These are phyloP conservation scores for Linnemannia schmuckeri DNA, from an alignment of 192 early-diverging fungal genomes.

Conservation along the genomic window DNA sequence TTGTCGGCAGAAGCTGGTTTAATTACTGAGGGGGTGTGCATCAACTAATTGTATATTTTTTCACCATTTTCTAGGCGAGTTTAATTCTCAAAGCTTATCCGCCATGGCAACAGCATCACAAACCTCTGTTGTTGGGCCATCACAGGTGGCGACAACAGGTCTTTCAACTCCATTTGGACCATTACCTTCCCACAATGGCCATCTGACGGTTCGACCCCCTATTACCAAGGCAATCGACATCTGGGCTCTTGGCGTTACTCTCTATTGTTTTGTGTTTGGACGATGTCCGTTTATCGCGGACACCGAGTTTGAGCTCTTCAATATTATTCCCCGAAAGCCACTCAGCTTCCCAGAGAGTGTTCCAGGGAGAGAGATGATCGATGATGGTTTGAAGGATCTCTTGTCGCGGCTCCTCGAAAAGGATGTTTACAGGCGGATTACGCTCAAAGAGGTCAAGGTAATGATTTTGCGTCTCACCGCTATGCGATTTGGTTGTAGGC, in stretches of 20 bases:
- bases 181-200: not conserved
- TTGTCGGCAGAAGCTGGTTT: not conserved
- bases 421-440: slow-evolving; percentile 86
- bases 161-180: slow-evolving; percentile 16
- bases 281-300: slow-evolving; percentile 93
- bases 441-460: slow-evolving; percentile 88
- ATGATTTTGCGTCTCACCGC: not conserved
- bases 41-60: not conserved
- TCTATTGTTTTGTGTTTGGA: slow-evolving; percentile 97
- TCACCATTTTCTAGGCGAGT: slow-evolving; percentile 30
- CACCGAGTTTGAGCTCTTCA: slow-evolving; percentile 98
- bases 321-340: slow-evolving; percentile 84
- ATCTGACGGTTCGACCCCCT: slow-evolving; percentile 49
- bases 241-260: slow-evolving; percentile 97
- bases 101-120: slow-evolving; percentile 31
- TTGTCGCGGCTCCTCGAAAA: slow-evolving; percentile 85
- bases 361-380: slow-evolving; percentile 63
- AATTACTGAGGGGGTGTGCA: not conserved
- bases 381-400: slow-evolving; percentile 78
- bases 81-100: slow-evolving; percentile 18
- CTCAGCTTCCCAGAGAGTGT: slow-evolving; percentile 67
- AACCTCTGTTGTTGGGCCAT: slow-evolving; percentile 31
- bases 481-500: not conserved
- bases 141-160: slow-evolving; percentile 9
- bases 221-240: slow-evolving; percentile 94